Conservation (phyloP, 2,329 filamentous ascomycete genomes). For the Epichloe amarillans region DNA sequence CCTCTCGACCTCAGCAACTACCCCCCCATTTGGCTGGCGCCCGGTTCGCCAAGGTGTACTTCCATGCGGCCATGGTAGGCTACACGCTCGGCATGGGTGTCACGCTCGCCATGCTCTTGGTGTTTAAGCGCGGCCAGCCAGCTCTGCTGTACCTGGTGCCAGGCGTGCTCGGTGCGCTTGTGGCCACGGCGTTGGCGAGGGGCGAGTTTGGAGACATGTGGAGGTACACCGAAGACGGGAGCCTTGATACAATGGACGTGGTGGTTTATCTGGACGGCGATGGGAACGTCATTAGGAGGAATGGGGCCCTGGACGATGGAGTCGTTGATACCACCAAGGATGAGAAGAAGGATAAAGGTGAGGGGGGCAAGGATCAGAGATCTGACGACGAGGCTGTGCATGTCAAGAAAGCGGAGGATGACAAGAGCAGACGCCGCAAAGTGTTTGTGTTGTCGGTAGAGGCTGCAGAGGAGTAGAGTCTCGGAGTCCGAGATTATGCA, state of each 20-base stretch:
- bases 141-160: constrained; percentile 88
- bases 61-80: constrained; percentile 60
- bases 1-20: constrained; percentile 12
- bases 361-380: not conserved
- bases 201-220: constrained; percentile 68
- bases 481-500: not conserved
- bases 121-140: constrained; percentile 73
- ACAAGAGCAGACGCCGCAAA: constrained; percentile 14
- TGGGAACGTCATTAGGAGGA: constrained; percentile 30
- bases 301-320: constrained; percentile 24
- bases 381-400: constrained; percentile 7
- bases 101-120: constrained; percentile 64
- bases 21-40: constrained; percentile 25
- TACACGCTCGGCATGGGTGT: constrained; percentile 67
- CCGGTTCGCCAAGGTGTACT: constrained; percentile 72
- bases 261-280: constrained; percentile 40
- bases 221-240: constrained; percentile 64
- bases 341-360: constrained; percentile 13
- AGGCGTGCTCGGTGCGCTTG: constrained; percentile 61
- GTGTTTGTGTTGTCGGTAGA: constrained; percentile 24
- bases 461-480: constrained; percentile 9
- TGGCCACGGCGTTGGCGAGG: constrained; percentile 56
- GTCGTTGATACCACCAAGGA: constrained; percentile 23
- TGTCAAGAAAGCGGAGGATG: constrained; percentile 8
- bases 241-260: constrained; percentile 39